phyloP scores from a whole-genome alignment of 345 rosid genomes.

The Ceriops zippeliana region DNA sequence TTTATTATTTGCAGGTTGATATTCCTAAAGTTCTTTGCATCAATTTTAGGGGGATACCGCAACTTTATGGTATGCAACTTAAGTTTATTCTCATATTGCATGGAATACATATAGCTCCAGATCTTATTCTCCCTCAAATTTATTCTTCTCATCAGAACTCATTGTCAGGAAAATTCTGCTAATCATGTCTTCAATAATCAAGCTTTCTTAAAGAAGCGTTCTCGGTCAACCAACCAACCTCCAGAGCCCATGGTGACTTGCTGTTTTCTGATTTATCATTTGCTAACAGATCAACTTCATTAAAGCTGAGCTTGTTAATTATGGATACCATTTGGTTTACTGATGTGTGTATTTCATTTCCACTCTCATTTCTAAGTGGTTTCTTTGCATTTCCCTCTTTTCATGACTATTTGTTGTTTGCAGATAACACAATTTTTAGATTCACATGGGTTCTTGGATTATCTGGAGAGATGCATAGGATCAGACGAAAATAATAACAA shows the following conservation, averaged over 20 bases:
- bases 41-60: slow-evolving; percentile 95
- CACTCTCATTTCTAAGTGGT: background rate
- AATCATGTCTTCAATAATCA: slow-evolving; percentile 68
- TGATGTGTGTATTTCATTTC: background rate
- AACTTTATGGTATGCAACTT: slow-evolving; percentile 75
- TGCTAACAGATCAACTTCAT: background rate
- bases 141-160: slow-evolving; percentile 12
- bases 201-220: slow-evolving; percentile 88
- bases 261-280: slow-evolving; percentile 13
- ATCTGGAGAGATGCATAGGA: slow-evolving; percentile 71
- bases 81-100: slow-evolving; percentile 15
- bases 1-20: slow-evolving; percentile 65
- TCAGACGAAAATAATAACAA: slow-evolving; percentile 65
- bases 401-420: slow-evolving; percentile 5
- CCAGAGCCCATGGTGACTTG: slow-evolving; percentile 77
- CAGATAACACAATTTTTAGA: slow-evolving; percentile 83
- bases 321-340: background rate
- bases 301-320: background rate
- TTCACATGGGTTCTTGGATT: slow-evolving; percentile 89
- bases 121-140: slow-evolving; percentile 6
- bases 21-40: slow-evolving; percentile 89
- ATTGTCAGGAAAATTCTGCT: slow-evolving; percentile 67
- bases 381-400: background rate
- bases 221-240: slow-evolving; percentile 87
- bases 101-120: slow-evolving; percentile 7